These are phyloP conservation scores for Carex scoparia DNA, from an alignment of 176 grass and related monocot species.

Conservation along the genomic window DNA sequence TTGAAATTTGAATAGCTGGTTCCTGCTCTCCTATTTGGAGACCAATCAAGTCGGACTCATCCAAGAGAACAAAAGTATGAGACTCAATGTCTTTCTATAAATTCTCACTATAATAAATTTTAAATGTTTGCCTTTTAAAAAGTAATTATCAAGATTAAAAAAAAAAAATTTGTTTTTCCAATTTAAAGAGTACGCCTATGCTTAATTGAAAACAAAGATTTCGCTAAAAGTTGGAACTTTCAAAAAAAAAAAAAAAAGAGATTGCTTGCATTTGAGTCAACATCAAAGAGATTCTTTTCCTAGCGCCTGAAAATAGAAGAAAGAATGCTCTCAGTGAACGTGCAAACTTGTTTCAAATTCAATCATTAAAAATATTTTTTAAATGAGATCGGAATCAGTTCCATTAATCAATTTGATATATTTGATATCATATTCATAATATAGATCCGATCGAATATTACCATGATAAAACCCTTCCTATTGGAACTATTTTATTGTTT, in stretches of 20 bases:
- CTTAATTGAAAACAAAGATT: not conserved
- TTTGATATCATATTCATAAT: not conserved
- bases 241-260: not conserved
- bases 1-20: too few species aligned
- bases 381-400: not conserved
- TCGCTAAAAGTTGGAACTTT: not conserved
- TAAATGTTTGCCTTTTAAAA: too few species aligned
- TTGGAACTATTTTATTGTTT: not conserved
- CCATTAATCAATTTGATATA: not conserved
- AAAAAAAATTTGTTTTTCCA: too few species aligned
- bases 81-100: too few species aligned
- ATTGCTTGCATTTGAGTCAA: not conserved
- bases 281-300: not conserved
- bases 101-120: too few species aligned
- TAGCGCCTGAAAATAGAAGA: not conserved
- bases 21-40: too few species aligned
- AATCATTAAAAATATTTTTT: not conserved
- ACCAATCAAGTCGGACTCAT: too few species aligned
- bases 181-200: not conserved
- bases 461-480: not conserved
- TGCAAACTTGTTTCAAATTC: not conserved
- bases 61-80: too few species aligned
- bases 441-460: not conserved
- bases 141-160: too few species aligned
- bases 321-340: not conserved